Evolutionary conservation across 257 asterid species (phyloP).

Genomic region (Capsicum pubescens): DNA sequence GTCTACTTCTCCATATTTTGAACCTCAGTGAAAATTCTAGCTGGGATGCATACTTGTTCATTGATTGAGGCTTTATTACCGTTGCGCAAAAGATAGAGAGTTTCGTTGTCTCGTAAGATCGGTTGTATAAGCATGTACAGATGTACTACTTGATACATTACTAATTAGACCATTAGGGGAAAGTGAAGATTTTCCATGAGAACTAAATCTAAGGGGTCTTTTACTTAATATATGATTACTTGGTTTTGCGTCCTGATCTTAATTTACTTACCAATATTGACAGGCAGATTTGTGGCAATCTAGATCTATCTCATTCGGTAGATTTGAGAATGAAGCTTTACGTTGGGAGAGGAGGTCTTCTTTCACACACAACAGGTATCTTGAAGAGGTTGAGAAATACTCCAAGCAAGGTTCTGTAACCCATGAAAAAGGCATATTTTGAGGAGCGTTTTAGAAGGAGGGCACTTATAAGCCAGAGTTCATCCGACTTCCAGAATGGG

Average conservation of each 20-base stretch:
- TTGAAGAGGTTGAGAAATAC: constrained; percentile 85
- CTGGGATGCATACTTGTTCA: background rate
- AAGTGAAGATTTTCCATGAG: background rate
- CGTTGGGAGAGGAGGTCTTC: constrained; percentile 95
- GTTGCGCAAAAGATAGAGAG: background rate
- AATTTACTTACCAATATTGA: constrained; percentile 30
- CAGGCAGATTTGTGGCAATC: constrained; percentile 71
- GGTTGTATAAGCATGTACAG: background rate
- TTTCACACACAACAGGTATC: constrained; percentile 79
- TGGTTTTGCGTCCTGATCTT: background rate
- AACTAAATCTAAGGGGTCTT: background rate
- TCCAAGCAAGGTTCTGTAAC: constrained; percentile 85
- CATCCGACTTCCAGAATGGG: constrained; percentile 49
- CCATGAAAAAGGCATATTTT: constrained; percentile 77
- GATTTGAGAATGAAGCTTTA: constrained; percentile 69
- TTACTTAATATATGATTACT: background rate
- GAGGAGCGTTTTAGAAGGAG: constrained; percentile 80
- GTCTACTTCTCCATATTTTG: too few relatives aligned
- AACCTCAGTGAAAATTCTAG: too few relatives aligned
- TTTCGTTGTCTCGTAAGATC: background rate
- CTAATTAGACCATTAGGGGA: background rate
- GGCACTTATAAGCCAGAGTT: constrained; percentile 48
- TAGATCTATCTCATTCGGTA: constrained; percentile 85
- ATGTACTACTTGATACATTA: background rate
- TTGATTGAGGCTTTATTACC: background rate